A percentile compares a stretch with the other conserved stretches of the same genome.
These are phyloP conservation scores for Sicyos baderoa DNA, from an alignment of 306 rosid genomes.

Conservation along the genomic window DNA sequence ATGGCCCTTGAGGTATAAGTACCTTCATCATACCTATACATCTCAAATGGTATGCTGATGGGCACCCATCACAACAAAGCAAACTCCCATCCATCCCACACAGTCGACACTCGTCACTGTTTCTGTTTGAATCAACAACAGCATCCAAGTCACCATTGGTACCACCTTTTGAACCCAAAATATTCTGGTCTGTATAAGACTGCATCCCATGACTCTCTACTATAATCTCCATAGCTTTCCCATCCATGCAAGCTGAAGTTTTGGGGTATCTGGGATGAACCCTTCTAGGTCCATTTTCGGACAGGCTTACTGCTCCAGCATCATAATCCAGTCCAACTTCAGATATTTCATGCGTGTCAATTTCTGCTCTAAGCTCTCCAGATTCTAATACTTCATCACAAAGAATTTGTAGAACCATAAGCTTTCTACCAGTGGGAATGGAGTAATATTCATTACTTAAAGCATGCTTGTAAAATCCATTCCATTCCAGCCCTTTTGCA, in stretches of 20 bases:
- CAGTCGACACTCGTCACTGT: conserved; percentile 87
- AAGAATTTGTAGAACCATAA: conserved; percentile 63
- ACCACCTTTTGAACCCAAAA: conserved; percentile 29
- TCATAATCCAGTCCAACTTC: conserved; percentile 71
- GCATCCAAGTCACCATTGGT: conserved; percentile 34
- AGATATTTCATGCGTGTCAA: conserved; percentile 60
- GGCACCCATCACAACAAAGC: conserved; percentile 99
- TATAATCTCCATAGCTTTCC: conserved; percentile 41
- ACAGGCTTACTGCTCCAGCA: conserved; percentile 45
- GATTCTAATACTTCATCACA: conserved; percentile 70
- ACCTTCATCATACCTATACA: conserved; percentile 87
- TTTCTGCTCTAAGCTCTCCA: conserved; percentile 64
- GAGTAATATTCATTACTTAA: conserved; percentile 58
- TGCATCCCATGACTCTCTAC: conserved; percentile 29
- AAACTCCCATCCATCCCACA: conserved; percentile 97
- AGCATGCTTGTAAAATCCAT: conserved; percentile 55
- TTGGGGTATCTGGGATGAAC: conserved; percentile 61
- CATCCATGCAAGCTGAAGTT: conserved; percentile 57
- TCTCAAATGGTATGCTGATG: conserved; percentile 91
- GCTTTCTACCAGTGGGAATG: conserved; percentile 59
- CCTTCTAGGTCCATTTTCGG: conserved; percentile 54
- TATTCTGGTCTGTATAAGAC: conserved; percentile 31
- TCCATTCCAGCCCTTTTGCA: conserved; percentile 54
- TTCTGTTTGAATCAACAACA: conserved; percentile 47
- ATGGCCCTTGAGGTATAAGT: conserved; percentile 79